Conservation (phyloP, 106 monocot species). For the Gastrodia elata region DNA sequence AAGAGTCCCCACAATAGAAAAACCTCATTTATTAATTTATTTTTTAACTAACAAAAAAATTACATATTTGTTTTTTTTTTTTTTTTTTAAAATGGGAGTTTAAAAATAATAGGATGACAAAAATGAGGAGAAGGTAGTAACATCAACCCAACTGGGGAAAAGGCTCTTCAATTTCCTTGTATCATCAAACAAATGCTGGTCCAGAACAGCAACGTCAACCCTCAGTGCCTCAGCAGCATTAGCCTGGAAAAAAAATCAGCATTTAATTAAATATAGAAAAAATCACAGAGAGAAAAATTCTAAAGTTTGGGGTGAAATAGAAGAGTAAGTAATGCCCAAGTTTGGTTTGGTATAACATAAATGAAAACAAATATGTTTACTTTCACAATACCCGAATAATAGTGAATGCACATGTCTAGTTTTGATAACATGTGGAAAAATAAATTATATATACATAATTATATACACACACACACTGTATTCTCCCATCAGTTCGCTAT, state of each 20-base stretch:
- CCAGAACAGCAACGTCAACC: constrained; percentile 55
- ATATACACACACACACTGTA: no score
- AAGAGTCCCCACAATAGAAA: neutral
- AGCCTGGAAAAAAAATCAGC: constrained; percentile 40
- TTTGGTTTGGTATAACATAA: no score
- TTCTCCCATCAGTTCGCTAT: no score
- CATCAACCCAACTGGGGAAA: constrained; percentile 80
- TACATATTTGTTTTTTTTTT: neutral
- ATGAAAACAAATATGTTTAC: no score
- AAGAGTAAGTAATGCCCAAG: no score
- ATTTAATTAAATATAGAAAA: neutral
- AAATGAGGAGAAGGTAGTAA: constrained; percentile 58
- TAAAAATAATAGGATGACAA: constrained; percentile 66
- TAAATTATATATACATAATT: no score
- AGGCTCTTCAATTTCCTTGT: constrained; percentile 55
- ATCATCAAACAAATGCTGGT: constrained; percentile 54
- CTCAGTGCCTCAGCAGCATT: constrained; percentile 46
- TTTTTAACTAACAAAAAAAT: neutral
- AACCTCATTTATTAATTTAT: neutral
- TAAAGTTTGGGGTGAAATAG: no score
- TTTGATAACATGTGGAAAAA: no score
- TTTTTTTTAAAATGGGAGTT: neutral
- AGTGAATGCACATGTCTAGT: no score
- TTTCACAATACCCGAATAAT: no score
- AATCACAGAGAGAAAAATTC: neutral